Evolutionary conservation across 2,329 filamentous ascomycete genomes (phyloP), one percentile per base, ranked within the genome.

Genomic region (Sclerotinia subarctica): DNA sequence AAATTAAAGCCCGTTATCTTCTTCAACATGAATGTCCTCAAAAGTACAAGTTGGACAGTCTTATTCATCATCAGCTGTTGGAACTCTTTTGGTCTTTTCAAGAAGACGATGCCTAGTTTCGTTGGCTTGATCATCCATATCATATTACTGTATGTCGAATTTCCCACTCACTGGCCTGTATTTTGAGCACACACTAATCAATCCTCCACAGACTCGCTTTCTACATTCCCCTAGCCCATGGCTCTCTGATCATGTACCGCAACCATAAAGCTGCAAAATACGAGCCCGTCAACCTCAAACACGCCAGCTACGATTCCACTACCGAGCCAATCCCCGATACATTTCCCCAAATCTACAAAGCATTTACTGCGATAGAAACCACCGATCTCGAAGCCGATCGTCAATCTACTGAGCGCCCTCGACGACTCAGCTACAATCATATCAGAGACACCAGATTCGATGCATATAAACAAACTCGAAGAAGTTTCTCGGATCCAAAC

Each of bases 171-270:
- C 15, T 0, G 3, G 2, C 32, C 17, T 44, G 15, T 3, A 21
- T 29, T 59, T n/a, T 2, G 6, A 56, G 46, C 19, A 32, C 7
- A 17, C 11, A 42, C 56, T 66, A 57, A 69, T 54, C 32, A 29
- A 6, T 2, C 19, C 24, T 29, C 24, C 7, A n/a, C 56, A 76
- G 73, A 29, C 51, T 75, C 6, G 68, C 66, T 35, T 75, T 76
- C 67, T 69, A 64, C 11, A 64, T 75, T 21, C 74, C 74, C 10
- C 68, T 76, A 10, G 69, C 76, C 56, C 75, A 76, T 66, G 73
- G 72, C 46, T 69, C 69, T 2, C 49, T 72, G 2, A 72, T 76
- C 56, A 73, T 68, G 58, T 70, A 70, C 56, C 71, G 70, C 8
- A 42, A 52, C 29, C 71, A 69, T 26, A 68, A 60, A 29, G 58